Conservation (phyloP, 2,329 filamentous ascomycete genomes). For the Xylariaceae sp. region DNA sequence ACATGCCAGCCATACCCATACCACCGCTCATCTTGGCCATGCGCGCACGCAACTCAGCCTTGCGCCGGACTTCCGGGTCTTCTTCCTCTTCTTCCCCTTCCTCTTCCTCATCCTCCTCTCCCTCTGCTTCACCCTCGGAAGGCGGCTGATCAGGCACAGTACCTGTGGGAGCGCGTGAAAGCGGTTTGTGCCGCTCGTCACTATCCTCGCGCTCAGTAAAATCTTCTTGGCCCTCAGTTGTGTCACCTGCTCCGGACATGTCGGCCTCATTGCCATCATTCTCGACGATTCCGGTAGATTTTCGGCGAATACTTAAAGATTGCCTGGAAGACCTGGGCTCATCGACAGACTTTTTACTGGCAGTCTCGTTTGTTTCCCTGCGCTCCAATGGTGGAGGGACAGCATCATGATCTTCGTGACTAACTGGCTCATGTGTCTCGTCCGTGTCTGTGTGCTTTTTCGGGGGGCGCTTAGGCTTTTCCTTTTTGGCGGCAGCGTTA, state of each 20-base stretch:
- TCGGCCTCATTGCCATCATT: conserved; percentile 63
- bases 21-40: conserved; percentile 99
- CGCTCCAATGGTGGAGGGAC: conserved; percentile 40
- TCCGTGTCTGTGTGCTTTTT: conserved; percentile 57
- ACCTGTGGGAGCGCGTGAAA: conserved; percentile 38
- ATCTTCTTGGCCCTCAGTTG: conserved; percentile 57
- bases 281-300: conserved; percentile 44
- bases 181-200: conserved; percentile 53
- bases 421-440: conserved; percentile 34
- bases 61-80: conserved; percentile 80
- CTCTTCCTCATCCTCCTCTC: conserved; percentile 55
- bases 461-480: conserved; percentile 75
- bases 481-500: conserved; percentile 73
- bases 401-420: no score
- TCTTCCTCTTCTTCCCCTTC: conserved; percentile 81
- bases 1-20: conserved; percentile 86
- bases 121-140: conserved; percentile 36
- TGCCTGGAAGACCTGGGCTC: conserved; percentile 38
- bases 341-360: conserved; percentile 50
- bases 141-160: no score
- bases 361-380: conserved; percentile 44
- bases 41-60: conserved; percentile 83
- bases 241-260: conserved; percentile 61
- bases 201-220: conserved; percentile 70
- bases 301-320: conserved; percentile 47